These are phyloP conservation scores for Mortierella polycephala DNA, from an alignment of 371 early-diverging fungal species.

Conservation along the genomic window DNA sequence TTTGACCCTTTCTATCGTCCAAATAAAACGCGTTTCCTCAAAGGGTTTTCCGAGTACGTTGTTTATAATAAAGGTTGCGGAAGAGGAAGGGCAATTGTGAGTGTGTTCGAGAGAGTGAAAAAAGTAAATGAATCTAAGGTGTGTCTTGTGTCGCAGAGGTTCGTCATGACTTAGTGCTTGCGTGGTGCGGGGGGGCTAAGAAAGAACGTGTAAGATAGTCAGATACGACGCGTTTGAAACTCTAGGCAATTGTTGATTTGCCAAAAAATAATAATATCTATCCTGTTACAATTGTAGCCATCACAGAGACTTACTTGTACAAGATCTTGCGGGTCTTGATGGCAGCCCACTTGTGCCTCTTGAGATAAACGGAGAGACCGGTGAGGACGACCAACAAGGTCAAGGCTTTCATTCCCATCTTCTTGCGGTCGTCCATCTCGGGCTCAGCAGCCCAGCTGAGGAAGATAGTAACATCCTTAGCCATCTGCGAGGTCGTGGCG, in stretches of 20 bases:
- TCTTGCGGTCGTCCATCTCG: slow-evolving; percentile 96
- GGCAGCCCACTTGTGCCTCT: slow-evolving; percentile 83
- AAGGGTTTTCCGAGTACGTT: slow-evolving; percentile 4
- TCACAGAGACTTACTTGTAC: too few species aligned
- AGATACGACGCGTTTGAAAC: too few species aligned
- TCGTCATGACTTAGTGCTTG: slow-evolving; percentile 40
- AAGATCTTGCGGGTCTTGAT: slow-evolving; percentile 87
- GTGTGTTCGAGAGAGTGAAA: slow-evolving; percentile 9
- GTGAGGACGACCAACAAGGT: slow-evolving; percentile 62
- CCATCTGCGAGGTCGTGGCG: slow-evolving; percentile 96
- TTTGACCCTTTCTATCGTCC: too few species aligned
- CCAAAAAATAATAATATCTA: too few species aligned
- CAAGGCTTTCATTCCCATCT: slow-evolving; percentile 94
- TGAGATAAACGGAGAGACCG: slow-evolving; percentile 76
- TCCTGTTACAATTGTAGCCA: too few species aligned
- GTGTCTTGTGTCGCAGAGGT: slow-evolving; percentile 4
- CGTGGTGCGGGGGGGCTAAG: slow-evolving; percentile 51
- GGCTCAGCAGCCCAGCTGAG: slow-evolving; percentile 96
- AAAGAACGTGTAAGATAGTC: slow-evolving; percentile 23
- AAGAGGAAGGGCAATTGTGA: slow-evolving; percentile 3
- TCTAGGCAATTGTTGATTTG: too few species aligned
- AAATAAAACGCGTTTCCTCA: too few species aligned
- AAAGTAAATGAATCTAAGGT: slow-evolving; percentile 25
- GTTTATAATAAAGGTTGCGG: slow-evolving; percentile 10
- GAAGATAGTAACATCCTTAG: slow-evolving; percentile 96